Evolutionary conservation across 108 stramenopile genomes (phyloP), one percentile per base, ranked within the genome.

Genomic region (Nannochloropsis salina): DNA sequence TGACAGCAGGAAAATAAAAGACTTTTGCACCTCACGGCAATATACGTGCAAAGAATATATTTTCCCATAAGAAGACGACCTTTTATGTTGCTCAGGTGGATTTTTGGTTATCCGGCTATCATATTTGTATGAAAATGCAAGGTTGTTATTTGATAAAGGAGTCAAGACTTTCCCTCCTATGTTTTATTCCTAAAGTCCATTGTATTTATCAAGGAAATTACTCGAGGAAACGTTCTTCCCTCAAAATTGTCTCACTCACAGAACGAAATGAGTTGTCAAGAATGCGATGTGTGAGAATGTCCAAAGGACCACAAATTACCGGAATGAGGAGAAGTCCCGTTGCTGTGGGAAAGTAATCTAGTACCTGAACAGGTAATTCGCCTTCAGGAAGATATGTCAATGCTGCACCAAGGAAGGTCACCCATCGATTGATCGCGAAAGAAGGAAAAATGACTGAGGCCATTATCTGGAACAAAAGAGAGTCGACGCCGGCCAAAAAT

Each of bases 281-380:
- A 15, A 42, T 15, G 5, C 9, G 21, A 74, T 91, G 85, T 40
- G 87, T 88, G 31, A 80, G 45, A 9, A 47, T 42, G 84, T 92
- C 91, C 41, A 92, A 42, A 18, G 91, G 91, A 43, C 85, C 83
- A 20, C 90, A 86, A 79, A 92, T 88, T 9, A 92, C 31, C 9
- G 91, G 91, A n/a, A 92, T 92, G 44, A 51, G n/a, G 31, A 83
- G 82, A 11, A 92, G 89, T n/a, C 91, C 91, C 21, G 41, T 41
- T 40, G 45, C 80, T n/a, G 89, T 87, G 3, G 89, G 88, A 15
- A 82, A 43, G 18, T 15, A 86, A 9, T 83, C 42, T 15, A 83
- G 20, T 15, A 83, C 12, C 18, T 42, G 20, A 15, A 11, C 42
- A 9, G 18, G 18, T 9, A 43, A 2, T 11, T 42, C 20, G 43